A percentile compares a stretch with the other conserved stretches of the same genome.
Evolutionary conservation across 345 rosid genomes (phyloP).

Genomic region (Eucalyptus globulus): DNA sequence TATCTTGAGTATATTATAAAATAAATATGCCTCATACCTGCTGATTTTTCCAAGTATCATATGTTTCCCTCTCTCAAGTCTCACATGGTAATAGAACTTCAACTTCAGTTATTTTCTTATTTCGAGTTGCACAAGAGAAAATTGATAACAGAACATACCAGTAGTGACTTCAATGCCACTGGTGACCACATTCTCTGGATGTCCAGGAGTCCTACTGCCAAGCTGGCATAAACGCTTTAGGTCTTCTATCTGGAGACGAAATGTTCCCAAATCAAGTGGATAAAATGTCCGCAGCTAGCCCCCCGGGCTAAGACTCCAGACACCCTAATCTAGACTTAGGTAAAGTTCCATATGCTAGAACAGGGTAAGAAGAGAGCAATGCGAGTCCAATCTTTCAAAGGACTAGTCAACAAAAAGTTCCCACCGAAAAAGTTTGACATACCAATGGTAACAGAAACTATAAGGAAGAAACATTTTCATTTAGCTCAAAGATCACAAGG

Average conservation of each 20-base stretch:
- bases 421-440: neutral
- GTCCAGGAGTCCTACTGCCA: slow-evolving; percentile 24
- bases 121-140: neutral
- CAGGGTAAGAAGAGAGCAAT: neutral
- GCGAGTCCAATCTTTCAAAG: neutral
- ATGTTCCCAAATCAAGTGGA: neutral
- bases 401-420: neutral
- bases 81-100: neutral
- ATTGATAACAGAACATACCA: neutral
- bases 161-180: slow-evolving; percentile 34
- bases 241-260: neutral
- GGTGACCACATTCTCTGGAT: slow-evolving; percentile 20
- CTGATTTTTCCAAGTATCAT: neutral
- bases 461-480: neutral
- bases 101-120: neutral
- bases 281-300: neutral
- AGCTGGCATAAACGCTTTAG: slow-evolving; percentile 11
- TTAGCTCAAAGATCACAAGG: neutral
- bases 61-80: neutral
- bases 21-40: neutral
- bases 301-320: neutral
- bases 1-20: neutral
- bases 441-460: neutral
- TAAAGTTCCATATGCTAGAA: neutral
- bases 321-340: neutral